Evolutionary conservation across 306 rosid species (phyloP).

Genomic region (Cotoneaster glaucophyllus): DNA sequence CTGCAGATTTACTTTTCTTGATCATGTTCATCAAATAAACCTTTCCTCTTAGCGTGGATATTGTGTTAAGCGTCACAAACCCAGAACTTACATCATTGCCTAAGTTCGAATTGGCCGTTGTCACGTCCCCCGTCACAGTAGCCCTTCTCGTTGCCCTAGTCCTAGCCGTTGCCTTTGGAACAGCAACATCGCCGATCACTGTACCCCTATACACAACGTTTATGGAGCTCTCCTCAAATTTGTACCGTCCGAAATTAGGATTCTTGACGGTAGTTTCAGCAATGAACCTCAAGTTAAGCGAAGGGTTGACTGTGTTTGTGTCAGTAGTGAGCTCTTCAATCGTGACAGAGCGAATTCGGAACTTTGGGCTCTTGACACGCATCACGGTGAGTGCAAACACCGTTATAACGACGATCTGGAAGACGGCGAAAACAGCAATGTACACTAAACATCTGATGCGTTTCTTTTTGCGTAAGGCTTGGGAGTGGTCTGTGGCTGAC

Average conservation of each 20-base stretch:
- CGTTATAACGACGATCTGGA: neutral
- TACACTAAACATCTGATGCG: neutral
- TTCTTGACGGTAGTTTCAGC: slow-evolving; percentile 7
- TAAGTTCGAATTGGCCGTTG: neutral
- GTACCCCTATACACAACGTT: neutral
- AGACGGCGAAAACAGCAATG: neutral
- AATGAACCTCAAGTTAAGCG: neutral
- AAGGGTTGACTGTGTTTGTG: neutral
- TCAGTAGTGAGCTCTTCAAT: neutral
- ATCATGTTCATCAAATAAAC: slow-evolving; percentile 18
- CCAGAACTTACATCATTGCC: neutral
- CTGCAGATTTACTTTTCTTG: slow-evolving; percentile 8
- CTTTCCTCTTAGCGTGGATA: slow-evolving; percentile 8
- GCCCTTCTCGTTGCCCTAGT: slow-evolving; percentile 14
- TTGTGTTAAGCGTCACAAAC: neutral
- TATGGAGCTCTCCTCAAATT: neutral
- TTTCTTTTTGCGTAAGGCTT: neutral
- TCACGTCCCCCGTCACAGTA: neutral
- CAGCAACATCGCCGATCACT: neutral
- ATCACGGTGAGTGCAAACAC: neutral
- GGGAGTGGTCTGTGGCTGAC: neutral
- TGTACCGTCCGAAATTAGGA: slow-evolving; percentile 12
- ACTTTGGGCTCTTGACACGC: slow-evolving; percentile 10
- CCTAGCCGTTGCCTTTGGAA: slow-evolving; percentile 6
- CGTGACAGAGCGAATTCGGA: neutral